Percentiles rank a stretch among this genome's conserved stretches.
Conservation (phyloP, 768 basidiomycete genomes). For the Naganishia kalamii region DNA sequence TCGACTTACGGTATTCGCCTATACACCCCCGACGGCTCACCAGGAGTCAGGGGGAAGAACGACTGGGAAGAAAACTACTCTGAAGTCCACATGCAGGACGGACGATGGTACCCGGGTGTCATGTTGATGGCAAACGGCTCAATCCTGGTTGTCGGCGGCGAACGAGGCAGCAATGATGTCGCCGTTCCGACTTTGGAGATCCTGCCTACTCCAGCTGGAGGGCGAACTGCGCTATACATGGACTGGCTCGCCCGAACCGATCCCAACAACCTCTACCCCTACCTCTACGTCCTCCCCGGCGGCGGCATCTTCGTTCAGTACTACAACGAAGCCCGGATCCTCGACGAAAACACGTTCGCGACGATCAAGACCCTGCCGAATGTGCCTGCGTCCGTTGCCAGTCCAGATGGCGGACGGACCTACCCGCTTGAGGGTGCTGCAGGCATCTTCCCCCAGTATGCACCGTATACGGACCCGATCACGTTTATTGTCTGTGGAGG, state of each 20-base stretch:
- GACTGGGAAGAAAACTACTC: constrained; percentile 71
- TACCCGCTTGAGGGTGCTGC: constrained; percentile 30
- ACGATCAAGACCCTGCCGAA: constrained; percentile 49
- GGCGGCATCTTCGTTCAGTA: constrained; percentile 68
- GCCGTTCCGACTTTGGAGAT: constrained; percentile 67
- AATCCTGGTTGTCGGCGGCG: constrained; percentile 67
- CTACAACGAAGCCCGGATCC: constrained; percentile 72
- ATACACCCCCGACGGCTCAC: constrained; percentile 62
- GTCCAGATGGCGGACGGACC: constrained; percentile 28
- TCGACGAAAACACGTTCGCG: constrained; percentile 61
- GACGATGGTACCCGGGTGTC: constrained; percentile 3
- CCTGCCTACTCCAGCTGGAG: constrained; percentile 62
- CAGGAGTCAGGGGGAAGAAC: constrained; percentile 65
- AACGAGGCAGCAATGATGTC: constrained; percentile 62
- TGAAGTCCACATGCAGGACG: constrained; percentile 21
- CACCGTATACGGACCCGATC: constrained; percentile 57
- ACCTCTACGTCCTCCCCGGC: constrained; percentile 65
- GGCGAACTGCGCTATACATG: constrained; percentile 57
- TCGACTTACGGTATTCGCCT: constrained; percentile 69
- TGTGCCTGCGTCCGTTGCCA: constrained; percentile 54
- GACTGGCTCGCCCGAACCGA: constrained; percentile 66
- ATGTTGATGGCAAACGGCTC: constrained; percentile 55
- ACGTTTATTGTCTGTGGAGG: constrained; percentile 28
- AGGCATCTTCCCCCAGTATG: constrained; percentile 51
- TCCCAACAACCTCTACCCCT: constrained; percentile 75